Base-by-base conservation (phyloP, 2,329 filamentous ascomycete genomes). In the Ascomycota sp. region DNA sequence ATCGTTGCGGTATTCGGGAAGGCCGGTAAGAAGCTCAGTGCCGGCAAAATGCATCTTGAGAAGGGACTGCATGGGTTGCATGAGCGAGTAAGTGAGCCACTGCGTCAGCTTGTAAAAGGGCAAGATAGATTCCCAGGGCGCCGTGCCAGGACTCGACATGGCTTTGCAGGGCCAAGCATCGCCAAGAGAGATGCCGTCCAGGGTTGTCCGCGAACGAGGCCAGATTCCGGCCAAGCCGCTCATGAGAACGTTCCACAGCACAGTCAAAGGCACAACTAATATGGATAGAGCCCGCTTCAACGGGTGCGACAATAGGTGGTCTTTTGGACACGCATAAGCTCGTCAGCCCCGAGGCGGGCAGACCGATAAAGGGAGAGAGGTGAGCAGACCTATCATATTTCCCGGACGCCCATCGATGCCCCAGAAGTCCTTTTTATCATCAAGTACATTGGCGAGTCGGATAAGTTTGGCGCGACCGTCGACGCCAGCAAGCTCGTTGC, bases 71-170 rank as follows among this genome's bases (percentile, higher is more conserved):
- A 93, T 91, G 0, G 83, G 83, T 17, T 83, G 75, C 79, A 91
- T 91, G 32, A 94, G 66, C 3, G 82, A 92, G 54, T 93, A 93
- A 29, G 78, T 81, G 32, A 94, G 73, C 85, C 85, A 94, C 51
- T 93, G 83, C 0, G 83, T 91, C 23, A 92, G 65, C 55, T 92
- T 93, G 59, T 94, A 85, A 57, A 93, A 92, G 0, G 83, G 83
- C 8, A 86, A 69, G 36, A 91, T 85, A 0, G 65, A 76, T 46
- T 83, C 75, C 76, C 77, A 83, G 2, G 48, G 43, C 4, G 69
- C 61, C 4, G 33, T 23, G 7, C 65, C 69, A 1, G 44, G 39
- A 27, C 63, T 59, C 1, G 83, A 82, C 69, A 95, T 81, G 21
- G 74, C 69, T 8, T 68, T 72, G 53, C 85, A 93, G 0, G 76